Base-by-base conservation (phyloP, 306 rosid species). In the Bauhinia variegata region DNA sequence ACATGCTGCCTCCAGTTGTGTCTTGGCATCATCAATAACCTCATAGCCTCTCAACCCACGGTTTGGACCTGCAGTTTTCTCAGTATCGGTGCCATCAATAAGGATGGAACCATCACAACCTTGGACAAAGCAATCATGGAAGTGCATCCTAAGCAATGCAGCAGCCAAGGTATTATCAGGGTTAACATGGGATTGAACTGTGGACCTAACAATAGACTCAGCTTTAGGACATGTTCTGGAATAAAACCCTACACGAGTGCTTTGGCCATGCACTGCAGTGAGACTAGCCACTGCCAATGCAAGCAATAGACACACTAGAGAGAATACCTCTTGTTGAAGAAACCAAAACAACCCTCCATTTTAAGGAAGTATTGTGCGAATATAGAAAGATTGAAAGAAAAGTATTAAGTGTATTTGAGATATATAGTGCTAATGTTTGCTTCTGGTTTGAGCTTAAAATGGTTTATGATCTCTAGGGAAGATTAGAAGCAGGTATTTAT, bases 31-130 rank as follows among this genome's bases (percentile, higher is more conserved):
- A 4, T 84, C 83, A 7, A 80, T 54, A 34, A 77, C 85, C 52
- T 84, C 83, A 2, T 0, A 80, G 8, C 88, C 88, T 68, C 75
- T 75, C 7, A 84, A 18, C 0, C 42, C 42, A 11, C 54, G 75
- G 23, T 74, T 84, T 9, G 85, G 44, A 3, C 8, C 5, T 0
- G 81, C 75, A 0, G 79, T 74, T 59, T 1, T 64, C 71, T 74
- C 79, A 0, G 82, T 70, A n/a, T 0, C 46, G 0, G 74, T 0
- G 16, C 82, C 87, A 1, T 72, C 0, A 23, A 83, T 8, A 5
- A 83, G 84, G 14, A 83, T 67, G 5, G 87, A 83, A 1, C 48
- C 84, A 7, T 83, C 87, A 37, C 87, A 83, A 15, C 87, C 87
- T 54, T 55, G 77, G 6, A 79, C 84, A 11, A 82, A 82, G 60